A percentile compares a stretch with the other conserved stretches of the same genome.
Conservation (phyloP, 2,329 filamentous ascomycete species). For the Onygenales sp. region DNA sequence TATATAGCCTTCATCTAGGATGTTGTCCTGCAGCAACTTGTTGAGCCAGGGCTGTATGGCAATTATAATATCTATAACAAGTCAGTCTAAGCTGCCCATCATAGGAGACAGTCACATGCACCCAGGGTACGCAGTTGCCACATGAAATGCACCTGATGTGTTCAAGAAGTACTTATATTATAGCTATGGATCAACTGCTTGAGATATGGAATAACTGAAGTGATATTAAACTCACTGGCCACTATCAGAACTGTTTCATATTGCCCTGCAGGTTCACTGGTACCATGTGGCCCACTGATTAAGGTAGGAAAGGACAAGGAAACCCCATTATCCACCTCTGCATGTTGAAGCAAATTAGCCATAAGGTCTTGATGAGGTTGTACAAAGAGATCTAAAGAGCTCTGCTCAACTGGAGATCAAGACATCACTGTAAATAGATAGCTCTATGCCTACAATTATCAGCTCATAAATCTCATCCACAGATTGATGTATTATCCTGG, state of each 20-base stretch:
- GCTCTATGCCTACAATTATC: no score
- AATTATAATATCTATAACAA: constrained; percentile 11
- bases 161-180: constrained; percentile 14
- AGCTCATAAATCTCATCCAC: no score
- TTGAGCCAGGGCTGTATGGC: constrained; percentile 14
- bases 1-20: constrained; percentile 12
- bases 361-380: constrained; percentile 16
- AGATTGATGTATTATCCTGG: no score
- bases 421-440: no score
- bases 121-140: constrained; percentile 18
- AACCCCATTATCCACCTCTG: not conserved
- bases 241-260: constrained; percentile 23
- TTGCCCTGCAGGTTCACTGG: constrained; percentile 13
- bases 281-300: constrained; percentile 21
- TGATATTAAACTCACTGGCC: constrained; percentile 22
- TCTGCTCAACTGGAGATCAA: no score
- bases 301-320: constrained; percentile 10
- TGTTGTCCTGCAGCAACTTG: constrained; percentile 16
- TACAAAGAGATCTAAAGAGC: constrained; percentile 18
- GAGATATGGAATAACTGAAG: constrained; percentile 20
- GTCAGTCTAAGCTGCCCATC: not conserved
- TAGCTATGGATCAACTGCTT: constrained; percentile 22
- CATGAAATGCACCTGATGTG: constrained; percentile 19
- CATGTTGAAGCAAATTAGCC: constrained; percentile 11
- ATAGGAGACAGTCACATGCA: constrained; percentile 2